Conservation (phyloP, 257 asterid genomes). For the Nicotiana knightiana region DNA sequence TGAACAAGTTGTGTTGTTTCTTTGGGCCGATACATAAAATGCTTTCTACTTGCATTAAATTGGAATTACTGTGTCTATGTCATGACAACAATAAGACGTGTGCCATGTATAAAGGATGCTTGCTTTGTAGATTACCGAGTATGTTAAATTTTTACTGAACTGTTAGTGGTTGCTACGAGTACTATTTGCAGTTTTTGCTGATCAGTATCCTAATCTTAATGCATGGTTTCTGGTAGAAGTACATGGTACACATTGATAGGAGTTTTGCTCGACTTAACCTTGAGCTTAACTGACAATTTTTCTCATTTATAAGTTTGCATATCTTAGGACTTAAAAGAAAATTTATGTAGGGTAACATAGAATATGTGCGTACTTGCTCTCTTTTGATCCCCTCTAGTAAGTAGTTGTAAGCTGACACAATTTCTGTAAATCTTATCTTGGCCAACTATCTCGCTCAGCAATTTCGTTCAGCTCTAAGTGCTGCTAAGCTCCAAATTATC, state of each 20-base stretch:
- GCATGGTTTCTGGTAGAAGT: neutral
- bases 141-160: neutral
- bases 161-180: neutral
- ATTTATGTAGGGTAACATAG: neutral
- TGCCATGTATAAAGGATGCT: neutral
- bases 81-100: neutral
- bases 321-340: neutral
- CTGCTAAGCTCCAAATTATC: neutral
- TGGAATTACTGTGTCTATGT: neutral
- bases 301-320: neutral
- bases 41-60: neutral
- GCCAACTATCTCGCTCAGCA: neutral
- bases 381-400: neutral
- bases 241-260: neutral
- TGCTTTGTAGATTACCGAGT: neutral
- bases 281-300: neutral
- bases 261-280: neutral
- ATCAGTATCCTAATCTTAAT: neutral
- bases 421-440: neutral
- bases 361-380: neutral
- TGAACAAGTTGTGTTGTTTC: neutral
- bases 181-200: neutral
- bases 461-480: neutral
- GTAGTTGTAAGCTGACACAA: neutral
- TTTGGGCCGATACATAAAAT: neutral